phyloP scores from a whole-genome alignment of 768 basidiomycete genomes.

The Macrolepiota fuliginosa region DNA sequence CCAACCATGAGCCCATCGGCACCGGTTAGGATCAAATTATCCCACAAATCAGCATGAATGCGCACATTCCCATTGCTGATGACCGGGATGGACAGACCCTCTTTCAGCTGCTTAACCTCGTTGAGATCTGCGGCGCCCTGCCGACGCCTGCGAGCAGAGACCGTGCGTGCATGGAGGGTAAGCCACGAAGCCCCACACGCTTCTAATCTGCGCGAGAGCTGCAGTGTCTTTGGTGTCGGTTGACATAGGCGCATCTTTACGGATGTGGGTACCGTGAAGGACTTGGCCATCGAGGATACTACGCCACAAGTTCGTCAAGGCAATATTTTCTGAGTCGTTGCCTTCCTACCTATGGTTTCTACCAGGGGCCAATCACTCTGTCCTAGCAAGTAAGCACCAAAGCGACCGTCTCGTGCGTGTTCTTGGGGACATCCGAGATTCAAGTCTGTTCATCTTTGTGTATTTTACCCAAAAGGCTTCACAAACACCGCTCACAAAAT shows the following conservation, averaged over 20 bases:
- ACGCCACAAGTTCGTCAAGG: neutral
- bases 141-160: conserved; percentile 65
- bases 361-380: conserved; percentile 74
- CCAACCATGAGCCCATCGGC: conserved; percentile 83
- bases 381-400: conserved; percentile 72
- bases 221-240: conserved; percentile 49
- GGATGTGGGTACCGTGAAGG: conserved; percentile 63
- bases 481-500: conserved; percentile 13
- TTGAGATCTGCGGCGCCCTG: conserved; percentile 70
- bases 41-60: conserved; percentile 49
- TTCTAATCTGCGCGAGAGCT: conserved; percentile 56
- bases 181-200: conserved; percentile 69
- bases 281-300: conserved; percentile 66
- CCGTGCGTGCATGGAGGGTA: conserved; percentile 71
- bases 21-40: conserved; percentile 52
- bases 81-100: conserved; percentile 50
- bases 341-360: conserved; percentile 52
- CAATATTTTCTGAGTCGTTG: neutral
- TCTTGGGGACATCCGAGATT: conserved; percentile 84
- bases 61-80: conserved; percentile 82
- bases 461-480: neutral
- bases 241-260: conserved; percentile 64
- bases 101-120: conserved; percentile 56
- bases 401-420: conserved; percentile 61
- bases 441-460: conserved; percentile 47